Percentiles rank a stretch among this genome's conserved stretches.
phyloP scores from a whole-genome alignment of 345 rosid species.

The Heritiera fomes region DNA sequence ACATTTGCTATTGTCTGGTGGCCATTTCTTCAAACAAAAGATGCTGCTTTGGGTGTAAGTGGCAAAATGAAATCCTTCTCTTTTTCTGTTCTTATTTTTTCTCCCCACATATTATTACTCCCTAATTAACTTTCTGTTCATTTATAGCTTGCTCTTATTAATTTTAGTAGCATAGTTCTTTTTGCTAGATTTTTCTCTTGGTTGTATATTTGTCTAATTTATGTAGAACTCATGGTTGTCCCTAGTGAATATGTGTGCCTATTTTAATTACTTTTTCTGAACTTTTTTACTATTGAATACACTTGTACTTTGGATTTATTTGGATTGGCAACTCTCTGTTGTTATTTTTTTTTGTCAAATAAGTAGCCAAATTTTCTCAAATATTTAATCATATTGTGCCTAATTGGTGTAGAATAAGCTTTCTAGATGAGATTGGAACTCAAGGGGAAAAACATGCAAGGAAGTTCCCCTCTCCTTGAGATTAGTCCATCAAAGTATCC shows the following conservation, averaged over 20 bases:
- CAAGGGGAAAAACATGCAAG: neutral
- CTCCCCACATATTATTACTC: neutral
- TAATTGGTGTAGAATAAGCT: neutral
- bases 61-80: neutral
- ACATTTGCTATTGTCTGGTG: constrained; percentile 88
- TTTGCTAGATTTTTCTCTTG: neutral
- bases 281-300: neutral
- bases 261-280: neutral
- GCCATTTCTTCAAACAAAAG: constrained; percentile 75
- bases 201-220: neutral
- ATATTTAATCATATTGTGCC: neutral
- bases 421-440: neutral
- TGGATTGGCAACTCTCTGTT: neutral
- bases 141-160: neutral
- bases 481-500: neutral
- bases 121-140: neutral
- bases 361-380: neutral
- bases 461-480: neutral
- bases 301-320: neutral
- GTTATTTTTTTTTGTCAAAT: neutral
- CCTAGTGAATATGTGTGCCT: neutral
- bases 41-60: constrained; percentile 63
- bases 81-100: neutral
- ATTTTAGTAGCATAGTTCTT: neutral
- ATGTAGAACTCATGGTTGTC: neutral